phyloP scores from a whole-genome alignment of 164 flowering plant species.

The Vitis labrusca region DNA sequence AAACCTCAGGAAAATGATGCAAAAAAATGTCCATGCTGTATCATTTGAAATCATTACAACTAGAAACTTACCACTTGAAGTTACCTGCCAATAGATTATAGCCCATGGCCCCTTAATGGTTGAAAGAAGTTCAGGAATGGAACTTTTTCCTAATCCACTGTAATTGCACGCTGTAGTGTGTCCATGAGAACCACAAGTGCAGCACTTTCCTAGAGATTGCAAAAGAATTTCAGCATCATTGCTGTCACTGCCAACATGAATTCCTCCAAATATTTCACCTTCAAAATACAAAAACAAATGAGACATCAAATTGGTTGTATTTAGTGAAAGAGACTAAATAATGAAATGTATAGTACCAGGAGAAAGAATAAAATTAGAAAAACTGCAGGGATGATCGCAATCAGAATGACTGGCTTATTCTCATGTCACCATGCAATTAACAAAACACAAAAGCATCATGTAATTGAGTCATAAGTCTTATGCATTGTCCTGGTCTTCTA shows the following conservation, averaged over 20 bases:
- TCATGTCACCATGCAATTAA: too few species aligned
- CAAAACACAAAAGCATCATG: too few species aligned
- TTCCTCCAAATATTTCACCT: conserved; percentile 97
- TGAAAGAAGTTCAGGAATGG: conserved; percentile 80
- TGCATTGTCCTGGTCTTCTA: too few species aligned
- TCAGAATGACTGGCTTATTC: too few species aligned
- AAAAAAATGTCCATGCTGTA: not conserved
- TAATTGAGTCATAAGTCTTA: too few species aligned
- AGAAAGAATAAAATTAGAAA: too few species aligned
- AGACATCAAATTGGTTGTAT: conserved; percentile 3
- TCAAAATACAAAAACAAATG: conserved; percentile 5
- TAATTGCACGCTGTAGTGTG: conserved; percentile 16
- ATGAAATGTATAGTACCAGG: too few species aligned
- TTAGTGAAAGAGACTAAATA: too few species aligned
- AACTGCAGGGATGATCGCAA: too few species aligned
- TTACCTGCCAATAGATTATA: conserved; percentile 94
- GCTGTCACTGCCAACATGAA: conserved; percentile 44
- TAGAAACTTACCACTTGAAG: conserved; percentile 38
- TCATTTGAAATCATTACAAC: conserved; percentile 4
- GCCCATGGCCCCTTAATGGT: conserved; percentile 93
- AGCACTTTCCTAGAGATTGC: conserved; percentile 56
- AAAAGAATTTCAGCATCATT: conserved; percentile 78
- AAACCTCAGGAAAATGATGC: conserved; percentile 1
- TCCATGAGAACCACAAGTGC: conserved; percentile 43
- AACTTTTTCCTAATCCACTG: conserved; percentile 17